Conservation (phyloP, 2,329 filamentous ascomycete species). For the Escovopsis sp. region DNA sequence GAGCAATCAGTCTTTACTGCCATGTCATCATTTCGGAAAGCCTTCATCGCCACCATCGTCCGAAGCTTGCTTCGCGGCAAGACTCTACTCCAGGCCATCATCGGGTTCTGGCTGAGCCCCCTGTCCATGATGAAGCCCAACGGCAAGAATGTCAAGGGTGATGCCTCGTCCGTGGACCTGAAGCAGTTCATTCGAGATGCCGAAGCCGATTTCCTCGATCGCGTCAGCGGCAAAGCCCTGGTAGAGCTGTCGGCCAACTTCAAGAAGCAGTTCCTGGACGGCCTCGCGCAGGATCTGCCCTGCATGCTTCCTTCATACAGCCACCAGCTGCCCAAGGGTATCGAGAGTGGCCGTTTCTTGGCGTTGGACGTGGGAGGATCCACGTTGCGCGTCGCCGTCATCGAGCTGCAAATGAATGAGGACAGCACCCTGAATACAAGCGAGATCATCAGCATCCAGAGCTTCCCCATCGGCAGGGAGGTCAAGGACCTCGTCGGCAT, state of each 20-base stretch:
- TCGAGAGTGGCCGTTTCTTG: slow-evolving; percentile 43
- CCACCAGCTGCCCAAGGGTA: slow-evolving; percentile 45
- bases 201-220: slow-evolving; percentile 34
- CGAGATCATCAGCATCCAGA: slow-evolving; percentile 37
- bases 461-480: slow-evolving; percentile 39
- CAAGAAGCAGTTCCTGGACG: slow-evolving; percentile 38
- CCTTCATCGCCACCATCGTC: slow-evolving; percentile 36
- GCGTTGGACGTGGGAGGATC: slow-evolving; percentile 56
- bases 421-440: slow-evolving; percentile 23
- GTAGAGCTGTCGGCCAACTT: slow-evolving; percentile 31
- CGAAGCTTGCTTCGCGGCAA: slow-evolving; percentile 44
- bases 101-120: slow-evolving; percentile 38
- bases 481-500: slow-evolving; percentile 43
- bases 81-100: slow-evolving; percentile 40
- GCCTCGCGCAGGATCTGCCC: slow-evolving; percentile 33
- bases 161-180: slow-evolving; percentile 14
- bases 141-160: slow-evolving; percentile 9
- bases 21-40: slow-evolving; percentile 41
- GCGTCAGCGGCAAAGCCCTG: slow-evolving; percentile 30
- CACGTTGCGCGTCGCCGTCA: slow-evolving; percentile 48
- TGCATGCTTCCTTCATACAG: slow-evolving; percentile 55
- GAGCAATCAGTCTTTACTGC: slow-evolving; percentile 38
- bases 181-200: slow-evolving; percentile 42
- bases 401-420: slow-evolving; percentile 38
- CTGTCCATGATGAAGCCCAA: slow-evolving; percentile 16